Conservation (phyloP, 2,329 filamentous ascomycete species). For the Stromatinia cepivora region DNA sequence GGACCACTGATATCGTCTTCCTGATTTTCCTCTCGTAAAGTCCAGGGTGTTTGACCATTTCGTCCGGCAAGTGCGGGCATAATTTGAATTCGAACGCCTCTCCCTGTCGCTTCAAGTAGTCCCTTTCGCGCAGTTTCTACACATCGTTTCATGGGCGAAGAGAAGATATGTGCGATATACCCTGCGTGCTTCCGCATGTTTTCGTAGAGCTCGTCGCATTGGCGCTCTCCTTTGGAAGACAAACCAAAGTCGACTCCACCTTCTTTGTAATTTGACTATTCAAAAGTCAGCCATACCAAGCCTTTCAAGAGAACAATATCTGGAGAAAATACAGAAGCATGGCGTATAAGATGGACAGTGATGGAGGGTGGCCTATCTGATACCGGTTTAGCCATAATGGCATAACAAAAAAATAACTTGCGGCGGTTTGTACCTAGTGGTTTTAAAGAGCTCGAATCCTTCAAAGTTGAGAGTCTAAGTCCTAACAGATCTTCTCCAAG, state of each 20-base stretch:
- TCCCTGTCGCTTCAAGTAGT: neutral
- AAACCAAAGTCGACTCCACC: neutral
- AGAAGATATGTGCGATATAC: constrained; percentile 7
- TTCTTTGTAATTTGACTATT: neutral
- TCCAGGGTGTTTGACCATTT: neutral
- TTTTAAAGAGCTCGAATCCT: neutral
- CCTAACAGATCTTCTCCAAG: neutral
- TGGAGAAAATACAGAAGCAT: neutral
- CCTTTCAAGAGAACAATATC: too few species aligned
- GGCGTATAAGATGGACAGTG: neutral
- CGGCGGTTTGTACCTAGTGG: neutral
- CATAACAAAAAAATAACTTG: neutral
- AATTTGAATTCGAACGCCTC: neutral
- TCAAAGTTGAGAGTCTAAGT: neutral
- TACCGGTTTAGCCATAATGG: neutral
- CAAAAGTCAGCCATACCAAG: neutral
- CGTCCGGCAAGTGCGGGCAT: constrained; percentile 10
- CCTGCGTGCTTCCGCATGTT: constrained; percentile 2
- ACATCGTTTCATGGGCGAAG: constrained; percentile 9
- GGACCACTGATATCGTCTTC: neutral
- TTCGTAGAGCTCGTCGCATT: constrained; percentile 8
- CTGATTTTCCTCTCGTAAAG: neutral
- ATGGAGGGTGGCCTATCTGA: neutral
- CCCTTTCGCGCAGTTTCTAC: constrained; percentile 10
- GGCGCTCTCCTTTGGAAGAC: neutral